These are phyloP conservation scores for Kodamaea lidongshanica DNA, from an alignment of 805 yeast species.

Conservation along the genomic window DNA sequence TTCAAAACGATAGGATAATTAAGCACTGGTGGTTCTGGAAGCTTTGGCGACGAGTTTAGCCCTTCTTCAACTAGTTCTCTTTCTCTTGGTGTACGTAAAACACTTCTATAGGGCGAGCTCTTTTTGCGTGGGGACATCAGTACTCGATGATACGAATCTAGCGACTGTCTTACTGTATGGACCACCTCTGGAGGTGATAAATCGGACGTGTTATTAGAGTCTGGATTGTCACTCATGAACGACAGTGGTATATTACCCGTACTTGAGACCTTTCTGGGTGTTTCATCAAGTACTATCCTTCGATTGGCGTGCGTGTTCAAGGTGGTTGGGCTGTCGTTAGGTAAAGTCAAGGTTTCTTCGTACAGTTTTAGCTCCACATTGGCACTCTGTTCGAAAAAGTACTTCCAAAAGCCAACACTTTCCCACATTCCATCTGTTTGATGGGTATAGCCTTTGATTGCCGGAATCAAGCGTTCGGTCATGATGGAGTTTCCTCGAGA, in stretches of 20 bases:
- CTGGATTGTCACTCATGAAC: too few species aligned
- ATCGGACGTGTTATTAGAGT: constrained; percentile 5
- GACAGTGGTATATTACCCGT: background rate
- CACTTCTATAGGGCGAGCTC: constrained; percentile 14
- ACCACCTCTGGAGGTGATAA: constrained; percentile 10
- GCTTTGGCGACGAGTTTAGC: constrained; percentile 37
- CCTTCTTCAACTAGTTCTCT: constrained; percentile 30
- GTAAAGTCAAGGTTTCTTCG: constrained; percentile 34
- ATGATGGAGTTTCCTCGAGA: constrained; percentile 62
- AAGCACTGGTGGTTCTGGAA: constrained; percentile 38
- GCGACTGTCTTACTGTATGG: constrained; percentile 27
- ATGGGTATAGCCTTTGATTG: constrained; percentile 52
- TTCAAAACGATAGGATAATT: constrained; percentile 7
- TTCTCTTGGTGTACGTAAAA: constrained; percentile 11
- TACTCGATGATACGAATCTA: constrained; percentile 25
- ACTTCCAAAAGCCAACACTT: constrained; percentile 69
- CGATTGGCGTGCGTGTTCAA: constrained; percentile 18
- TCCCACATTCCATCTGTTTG: constrained; percentile 58
- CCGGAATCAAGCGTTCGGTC: constrained; percentile 62
- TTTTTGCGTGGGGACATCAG: constrained; percentile 28
- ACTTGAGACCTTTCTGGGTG: constrained; percentile 10
- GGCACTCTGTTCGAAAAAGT: constrained; percentile 70
- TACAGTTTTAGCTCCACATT: constrained; percentile 54
- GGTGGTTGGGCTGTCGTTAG: constrained; percentile 16
- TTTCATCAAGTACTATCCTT: constrained; percentile 11